A percentile compares a stretch with the other conserved stretches of the same genome.
phyloP scores from a whole-genome alignment of 805 yeast species.

The Millerozyma miso region DNA sequence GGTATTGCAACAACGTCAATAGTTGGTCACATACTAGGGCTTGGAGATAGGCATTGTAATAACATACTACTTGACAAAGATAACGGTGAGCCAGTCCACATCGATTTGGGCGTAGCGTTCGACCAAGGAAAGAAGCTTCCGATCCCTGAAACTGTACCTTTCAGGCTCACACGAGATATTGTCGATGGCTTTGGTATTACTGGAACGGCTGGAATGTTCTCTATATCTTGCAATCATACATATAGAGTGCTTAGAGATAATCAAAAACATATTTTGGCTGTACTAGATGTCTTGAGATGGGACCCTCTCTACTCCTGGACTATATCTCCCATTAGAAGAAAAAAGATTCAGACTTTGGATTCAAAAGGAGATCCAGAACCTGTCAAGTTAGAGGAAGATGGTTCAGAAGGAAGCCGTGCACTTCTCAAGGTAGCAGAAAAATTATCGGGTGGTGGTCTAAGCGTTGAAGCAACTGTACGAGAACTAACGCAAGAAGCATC shows the following conservation, averaged over 20 bases:
- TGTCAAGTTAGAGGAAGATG: conserved; percentile 33
- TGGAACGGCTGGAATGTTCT: conserved; percentile 78
- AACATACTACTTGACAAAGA: conserved; percentile 75
- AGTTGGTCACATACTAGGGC: conserved; percentile 81
- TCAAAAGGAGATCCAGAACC: conserved; percentile 12
- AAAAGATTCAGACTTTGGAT: conserved; percentile 46
- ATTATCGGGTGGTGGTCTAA: conserved; percentile 59
- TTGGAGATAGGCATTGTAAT: conserved; percentile 94
- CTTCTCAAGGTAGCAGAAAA: conserved; percentile 69
- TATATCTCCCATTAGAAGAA: conserved; percentile 66
- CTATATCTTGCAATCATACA: conserved; percentile 68
- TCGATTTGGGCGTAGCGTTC: conserved; percentile 93
- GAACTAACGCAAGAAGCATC: conserved; percentile 77
- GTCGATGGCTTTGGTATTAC: conserved; percentile 85
- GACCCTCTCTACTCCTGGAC: conserved; percentile 95
- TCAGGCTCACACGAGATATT: conserved; percentile 83
- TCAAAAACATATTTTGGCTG: conserved; percentile 67
- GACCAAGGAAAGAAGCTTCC: conserved; percentile 85
- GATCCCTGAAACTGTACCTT: conserved; percentile 92
- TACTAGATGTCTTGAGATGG: conserved; percentile 79
- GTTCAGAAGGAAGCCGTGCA: conserved; percentile 77
- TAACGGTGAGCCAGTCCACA: conserved; percentile 93
- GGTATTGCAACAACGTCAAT: conserved; percentile 85
- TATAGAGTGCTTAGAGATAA: conserved; percentile 63
- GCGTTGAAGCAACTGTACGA: conserved; percentile 79